Percentiles rank a stretch among this genome's conserved stretches.
These are phyloP conservation scores for Leonotis leonurus DNA, from an alignment of 257 asterid species.

Conservation along the genomic window DNA sequence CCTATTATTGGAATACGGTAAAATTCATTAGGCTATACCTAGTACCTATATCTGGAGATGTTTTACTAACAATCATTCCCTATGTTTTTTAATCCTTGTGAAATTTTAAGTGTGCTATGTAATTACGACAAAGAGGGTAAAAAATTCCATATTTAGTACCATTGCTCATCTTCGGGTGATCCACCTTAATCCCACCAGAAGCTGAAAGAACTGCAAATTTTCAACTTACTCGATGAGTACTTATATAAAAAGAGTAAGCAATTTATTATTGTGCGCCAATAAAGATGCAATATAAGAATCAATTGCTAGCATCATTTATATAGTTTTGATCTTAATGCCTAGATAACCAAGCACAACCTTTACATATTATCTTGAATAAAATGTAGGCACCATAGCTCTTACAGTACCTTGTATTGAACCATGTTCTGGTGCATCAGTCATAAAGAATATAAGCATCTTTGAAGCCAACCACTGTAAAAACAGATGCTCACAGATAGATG, in stretches of 20 bases:
- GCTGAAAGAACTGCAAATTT: constrained; percentile 64
- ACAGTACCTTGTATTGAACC: not conserved
- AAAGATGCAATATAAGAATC: not conserved
- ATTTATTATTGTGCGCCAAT: not conserved
- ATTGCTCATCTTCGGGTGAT: constrained; percentile 53
- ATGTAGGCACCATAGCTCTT: not conserved
- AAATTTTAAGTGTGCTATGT: not conserved
- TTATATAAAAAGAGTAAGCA: not conserved
- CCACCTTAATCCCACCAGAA: constrained; percentile 70
- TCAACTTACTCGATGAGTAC: constrained; percentile 1
- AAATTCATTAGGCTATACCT: not conserved
- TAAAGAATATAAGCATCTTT: not conserved
- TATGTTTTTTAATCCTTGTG: not conserved
- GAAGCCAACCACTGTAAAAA: not conserved
- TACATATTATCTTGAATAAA: not conserved
- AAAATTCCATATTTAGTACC: constrained; percentile 39
- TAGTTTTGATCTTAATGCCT: not conserved
- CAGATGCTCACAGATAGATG: not conserved
- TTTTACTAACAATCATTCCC: too few species aligned
- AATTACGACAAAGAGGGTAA: not conserved
- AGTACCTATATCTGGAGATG: too few species aligned
- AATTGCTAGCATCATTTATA: not conserved
- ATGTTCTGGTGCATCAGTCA: not conserved
- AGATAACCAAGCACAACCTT: not conserved
- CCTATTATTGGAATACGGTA: not conserved